Percentiles rank a stretch among this genome's conserved stretches.
These are phyloP conservation scores for Cyberlindnera mycetangii DNA, from an alignment of 805 yeast genomes.

Conservation along the genomic window DNA sequence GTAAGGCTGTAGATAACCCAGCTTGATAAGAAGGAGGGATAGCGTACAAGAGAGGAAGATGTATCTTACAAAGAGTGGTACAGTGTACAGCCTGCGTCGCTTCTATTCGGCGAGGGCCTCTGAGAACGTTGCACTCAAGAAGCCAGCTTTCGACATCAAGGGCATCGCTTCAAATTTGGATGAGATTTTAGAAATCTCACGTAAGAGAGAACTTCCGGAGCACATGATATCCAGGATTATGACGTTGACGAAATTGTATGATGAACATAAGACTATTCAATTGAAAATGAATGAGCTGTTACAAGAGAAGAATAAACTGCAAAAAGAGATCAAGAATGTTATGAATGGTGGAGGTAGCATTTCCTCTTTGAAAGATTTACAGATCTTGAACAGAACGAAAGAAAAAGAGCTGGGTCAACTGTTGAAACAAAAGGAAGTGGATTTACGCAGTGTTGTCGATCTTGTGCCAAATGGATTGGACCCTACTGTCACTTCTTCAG, in stretches of 20 bases:
- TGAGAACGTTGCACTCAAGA: conserved; percentile 23
- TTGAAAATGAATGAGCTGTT: conserved; percentile 29
- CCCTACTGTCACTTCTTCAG: conserved; percentile 40
- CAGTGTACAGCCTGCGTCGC: not conserved
- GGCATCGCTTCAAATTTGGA: conserved; percentile 30
- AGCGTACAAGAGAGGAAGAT: too few relatives aligned
- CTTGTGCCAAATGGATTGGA: conserved; percentile 64
- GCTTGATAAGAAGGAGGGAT: conserved; percentile 7
- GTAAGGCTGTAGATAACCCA: not conserved
- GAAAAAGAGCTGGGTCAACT: conserved; percentile 22
- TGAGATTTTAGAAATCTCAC: conserved; percentile 29
- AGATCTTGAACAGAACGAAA: conserved; percentile 15
- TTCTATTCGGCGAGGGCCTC: not conserved
- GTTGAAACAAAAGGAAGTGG: conserved; percentile 32
- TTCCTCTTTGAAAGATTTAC: conserved; percentile 14
- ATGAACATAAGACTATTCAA: conserved; percentile 21
- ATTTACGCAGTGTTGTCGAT: conserved; percentile 40
- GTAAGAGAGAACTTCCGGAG: conserved; percentile 30
- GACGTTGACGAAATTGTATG: conserved; percentile 29
- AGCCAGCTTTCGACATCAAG: conserved; percentile 36
- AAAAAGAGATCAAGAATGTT: conserved; percentile 28
- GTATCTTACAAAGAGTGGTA: not conserved
- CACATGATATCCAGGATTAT: conserved; percentile 26
- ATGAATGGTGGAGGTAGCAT: conserved; percentile 19
- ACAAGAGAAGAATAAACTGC: conserved; percentile 26